Base-by-base conservation (phyloP, 108 stramenopile species). In the Cyclotella baltica region DNA sequence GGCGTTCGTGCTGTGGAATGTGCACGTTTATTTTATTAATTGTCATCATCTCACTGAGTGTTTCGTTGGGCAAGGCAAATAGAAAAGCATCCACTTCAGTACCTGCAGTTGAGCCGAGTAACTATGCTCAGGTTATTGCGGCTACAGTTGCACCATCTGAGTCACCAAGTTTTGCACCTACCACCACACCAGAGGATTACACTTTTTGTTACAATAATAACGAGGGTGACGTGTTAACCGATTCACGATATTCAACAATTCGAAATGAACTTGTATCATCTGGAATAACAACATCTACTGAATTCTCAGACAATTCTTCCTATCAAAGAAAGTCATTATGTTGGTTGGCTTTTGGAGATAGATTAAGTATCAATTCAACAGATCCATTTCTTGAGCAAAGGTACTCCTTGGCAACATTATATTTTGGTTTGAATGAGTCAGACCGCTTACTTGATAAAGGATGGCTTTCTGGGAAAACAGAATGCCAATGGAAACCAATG, bases 251-350 rank as follows among this genome's bases (percentile, higher is more conserved):
- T 36, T 55, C 72, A 3, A 53, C 67, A 8, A 46, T 80, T 43
- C 57, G 73, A 62, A 62, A 72, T 51, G 47, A 65, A 69, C 72
- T 80, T 33, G 51, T 80, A 43, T 33, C 23, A 27, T 80, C 72
- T 55, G 67, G 73, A 0, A n/a, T 69, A 40, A 69, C 79, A 55
- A 69, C 72, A 29, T 51, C 67, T 18, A n/a, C 10, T 18, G 72
- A 73, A 31, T 80, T 80, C 63, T 43, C 67, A 1, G 61, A 67
- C 47, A 51, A 62, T 53, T 30, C 47, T 25, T 73, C 79, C 6
- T 80, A 80, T 56, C 79, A 80, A 64, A 59, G 79, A 62, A 80
- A 80, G 47, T 52, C 79, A 48, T 69, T 80, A 57, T 80, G 79
- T 31, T 80, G 79, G 79, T 40, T 80, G 48, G 67, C 67, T 0